Percentiles rank a stretch among this genome's conserved stretches.
Conservation (phyloP, 805 yeast species). For the Pichia exigua region DNA sequence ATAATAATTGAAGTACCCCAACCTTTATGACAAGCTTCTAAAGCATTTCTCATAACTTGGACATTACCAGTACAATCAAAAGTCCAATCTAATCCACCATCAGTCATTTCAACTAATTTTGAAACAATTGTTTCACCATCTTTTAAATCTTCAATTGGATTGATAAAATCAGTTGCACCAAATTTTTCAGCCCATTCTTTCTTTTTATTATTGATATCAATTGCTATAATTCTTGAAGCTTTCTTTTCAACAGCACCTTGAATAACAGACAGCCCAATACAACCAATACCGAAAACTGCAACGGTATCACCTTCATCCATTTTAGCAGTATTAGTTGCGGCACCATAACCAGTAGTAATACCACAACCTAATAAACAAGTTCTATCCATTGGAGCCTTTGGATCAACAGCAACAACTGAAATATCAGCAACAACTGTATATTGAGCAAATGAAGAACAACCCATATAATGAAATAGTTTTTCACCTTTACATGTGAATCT, state of each 20-base stretch:
- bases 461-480: slow-evolving; percentile 88
- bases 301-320: slow-evolving; percentile 88
- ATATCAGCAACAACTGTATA: slow-evolving; percentile 98
- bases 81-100: slow-evolving; percentile 94
- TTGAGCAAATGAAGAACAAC: slow-evolving; percentile 94
- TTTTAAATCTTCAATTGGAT: slow-evolving; percentile 63
- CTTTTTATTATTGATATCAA: slow-evolving; percentile 82
- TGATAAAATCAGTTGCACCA: slow-evolving; percentile 93
- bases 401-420: slow-evolving; percentile 87
- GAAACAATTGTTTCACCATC: slow-evolving; percentile 74
- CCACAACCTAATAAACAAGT: slow-evolving; percentile 97
- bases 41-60: slow-evolving; percentile 89
- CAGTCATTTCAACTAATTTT: slow-evolving; percentile 79
- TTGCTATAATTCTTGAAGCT: slow-evolving; percentile 74
- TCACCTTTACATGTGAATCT: slow-evolving; percentile 86
- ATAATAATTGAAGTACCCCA: slow-evolving; percentile 96
- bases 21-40: slow-evolving; percentile 97
- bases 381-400: slow-evolving; percentile 74
- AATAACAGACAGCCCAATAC: slow-evolving; percentile 92
- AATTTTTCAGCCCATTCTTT: slow-evolving; percentile 79
- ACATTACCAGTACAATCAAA: slow-evolving; percentile 98
- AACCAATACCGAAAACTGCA: slow-evolving; percentile 97
- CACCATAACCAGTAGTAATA: slow-evolving; percentile 97
- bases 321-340: slow-evolving; percentile 89
- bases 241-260: slow-evolving; percentile 87